These are phyloP conservation scores for Intubia oerlemansii DNA, from an alignment of 2,329 filamentous ascomycete genomes.

Conservation along the genomic window DNA sequence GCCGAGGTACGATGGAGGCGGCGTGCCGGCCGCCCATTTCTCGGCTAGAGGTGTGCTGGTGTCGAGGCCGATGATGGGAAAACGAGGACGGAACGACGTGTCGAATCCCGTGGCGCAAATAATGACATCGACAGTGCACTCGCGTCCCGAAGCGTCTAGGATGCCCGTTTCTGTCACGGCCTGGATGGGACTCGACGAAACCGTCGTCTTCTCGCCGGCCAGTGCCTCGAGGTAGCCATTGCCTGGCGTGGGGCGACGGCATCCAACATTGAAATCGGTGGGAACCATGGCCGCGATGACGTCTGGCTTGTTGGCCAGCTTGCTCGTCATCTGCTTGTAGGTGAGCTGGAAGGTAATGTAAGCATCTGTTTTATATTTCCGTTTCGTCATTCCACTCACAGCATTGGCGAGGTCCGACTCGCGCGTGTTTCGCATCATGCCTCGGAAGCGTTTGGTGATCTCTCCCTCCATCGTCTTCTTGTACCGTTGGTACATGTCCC, in stretches of 20 bases:
- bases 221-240: constrained; percentile 26
- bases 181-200: constrained; percentile 22
- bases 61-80: constrained; percentile 22
- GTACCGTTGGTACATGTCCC: too few species aligned
- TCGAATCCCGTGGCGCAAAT: constrained; percentile 35
- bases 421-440: too few species aligned
- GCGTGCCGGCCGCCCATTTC: constrained; percentile 19
- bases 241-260: constrained; percentile 25
- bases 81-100: constrained; percentile 26
- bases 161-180: constrained; percentile 23
- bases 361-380: too few species aligned
- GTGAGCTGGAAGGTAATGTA: too few species aligned
- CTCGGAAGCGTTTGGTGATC: too few species aligned
- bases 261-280: constrained; percentile 18
- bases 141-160: constrained; percentile 20
- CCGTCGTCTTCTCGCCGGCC: constrained; percentile 21
- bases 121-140: constrained; percentile 29
- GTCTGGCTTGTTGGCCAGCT: constrained; percentile 12
- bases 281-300: constrained; percentile 21
- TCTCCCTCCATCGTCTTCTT: too few species aligned
- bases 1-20: constrained; percentile 30
- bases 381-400: too few species aligned
- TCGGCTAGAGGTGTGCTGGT: constrained; percentile 26
- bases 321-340: constrained; percentile 6
- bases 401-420: too few species aligned